A percentile compares a stretch with the other conserved stretches of the same genome.
Evolutionary conservation across 192 early-diverging fungal species (phyloP).

Genomic region (Phlyctochytrium arcticum): DNA sequence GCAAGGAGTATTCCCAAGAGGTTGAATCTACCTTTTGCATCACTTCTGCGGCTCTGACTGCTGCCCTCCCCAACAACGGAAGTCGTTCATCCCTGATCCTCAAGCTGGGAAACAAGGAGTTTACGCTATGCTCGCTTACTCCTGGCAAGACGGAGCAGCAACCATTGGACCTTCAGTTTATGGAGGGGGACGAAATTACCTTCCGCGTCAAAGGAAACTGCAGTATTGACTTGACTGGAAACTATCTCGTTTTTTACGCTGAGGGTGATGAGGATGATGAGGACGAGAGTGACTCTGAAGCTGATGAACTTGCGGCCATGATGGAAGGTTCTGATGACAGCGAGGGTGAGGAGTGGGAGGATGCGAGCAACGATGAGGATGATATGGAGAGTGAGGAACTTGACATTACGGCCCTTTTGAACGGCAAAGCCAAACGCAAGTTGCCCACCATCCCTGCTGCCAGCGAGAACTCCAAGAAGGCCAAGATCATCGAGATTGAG

Average conservation of each 20-base stretch:
- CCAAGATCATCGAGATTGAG: constrained; percentile 40
- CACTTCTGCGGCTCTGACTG: constrained; percentile 72
- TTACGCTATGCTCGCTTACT: constrained; percentile 77
- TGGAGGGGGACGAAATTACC: constrained; percentile 70
- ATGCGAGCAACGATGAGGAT: constrained; percentile 35
- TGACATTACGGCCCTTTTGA: constrained; percentile 15
- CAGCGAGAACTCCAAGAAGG: constrained; percentile 27
- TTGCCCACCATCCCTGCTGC: background rate
- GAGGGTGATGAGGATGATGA: constrained; percentile 48
- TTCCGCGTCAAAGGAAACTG: constrained; percentile 66
- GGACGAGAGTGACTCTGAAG: constrained; percentile 33
- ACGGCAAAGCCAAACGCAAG: constrained; percentile 24
- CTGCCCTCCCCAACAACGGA: constrained; percentile 39
- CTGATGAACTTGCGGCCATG: constrained; percentile 33
- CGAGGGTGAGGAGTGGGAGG: constrained; percentile 42
- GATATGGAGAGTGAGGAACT: constrained; percentile 40
- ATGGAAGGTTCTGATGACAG: constrained; percentile 30
- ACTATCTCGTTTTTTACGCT: constrained; percentile 58
- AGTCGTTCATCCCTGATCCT: constrained; percentile 66
- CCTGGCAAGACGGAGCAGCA: constrained; percentile 78
- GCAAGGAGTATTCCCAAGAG: constrained; percentile 71
- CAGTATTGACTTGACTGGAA: constrained; percentile 69
- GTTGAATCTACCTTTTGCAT: constrained; percentile 78
- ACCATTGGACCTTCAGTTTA: constrained; percentile 52
- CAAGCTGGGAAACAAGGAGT: constrained; percentile 65